Base-by-base conservation (phyloP, 139 green algal genomes). In the Pseudopediastrum boryanum region DNA sequence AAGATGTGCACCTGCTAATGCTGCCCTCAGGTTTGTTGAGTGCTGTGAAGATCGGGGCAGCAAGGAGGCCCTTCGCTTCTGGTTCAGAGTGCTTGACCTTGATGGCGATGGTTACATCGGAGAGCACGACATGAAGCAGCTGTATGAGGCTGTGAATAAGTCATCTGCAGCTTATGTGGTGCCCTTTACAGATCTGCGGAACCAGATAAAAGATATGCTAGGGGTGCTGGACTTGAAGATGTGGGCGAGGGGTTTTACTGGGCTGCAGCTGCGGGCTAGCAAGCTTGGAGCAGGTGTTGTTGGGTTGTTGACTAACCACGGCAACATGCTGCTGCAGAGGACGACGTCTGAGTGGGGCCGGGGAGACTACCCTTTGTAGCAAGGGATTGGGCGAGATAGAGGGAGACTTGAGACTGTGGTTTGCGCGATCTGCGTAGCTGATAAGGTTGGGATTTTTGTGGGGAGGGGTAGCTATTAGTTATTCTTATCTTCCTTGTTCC, bases 251-350 rank as follows among this genome's bases (percentile, higher is more conserved):
- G 85, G 85, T 42, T 81, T 89, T 78, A 83, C 75, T 2, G n/a
- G 51, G 9, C 8, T 31, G 4, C 81, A 90, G 35, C 38, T 90
- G 66, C 67, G 77, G 41, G 65, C 43, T 16, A 84, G 84, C 80
- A 84, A 82, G 73, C 81, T 90, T 51, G 80, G 72, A 42, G 36
- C 58, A 7, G 84, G 84, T 9, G 71, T 87, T 23, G 63, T 89
- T 7, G 81, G 81, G 13, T 65, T 90, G 71, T 62, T 90, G 25
- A 64, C 80, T 25, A 90, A 90, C 78, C 84, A 89, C 80, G 83
- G 85, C 72, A 86, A 90, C 80, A 88, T 90, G 86, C 77, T 90
- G 71, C 63, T 89, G 76, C 84, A 85, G 66, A 66, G 86, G 2
- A 83, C 84, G 36, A 90, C 86, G 1, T 72, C 80, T 7, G 86